A percentile compares a stretch with the other conserved stretches of the same genome.
Conservation (phyloP, 2,329 filamentous ascomycete genomes). For the Drechslerella stenobrocha region DNA sequence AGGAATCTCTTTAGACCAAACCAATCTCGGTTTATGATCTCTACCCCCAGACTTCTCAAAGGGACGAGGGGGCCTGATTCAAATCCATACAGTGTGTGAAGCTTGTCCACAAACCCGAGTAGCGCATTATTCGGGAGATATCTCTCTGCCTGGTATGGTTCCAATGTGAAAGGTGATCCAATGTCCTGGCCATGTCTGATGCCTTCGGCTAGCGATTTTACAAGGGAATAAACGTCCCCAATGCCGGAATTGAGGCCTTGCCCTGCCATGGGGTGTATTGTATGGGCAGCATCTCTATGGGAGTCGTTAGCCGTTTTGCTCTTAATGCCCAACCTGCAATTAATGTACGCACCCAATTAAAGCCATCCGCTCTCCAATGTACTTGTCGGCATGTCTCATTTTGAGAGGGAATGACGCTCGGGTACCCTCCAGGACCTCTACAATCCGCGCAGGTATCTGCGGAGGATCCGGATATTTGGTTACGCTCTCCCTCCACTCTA, state of each 20-base stretch:
- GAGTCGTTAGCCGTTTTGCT: neutral
- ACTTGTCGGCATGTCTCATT: slow-evolving; percentile 90
- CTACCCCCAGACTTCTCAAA: slow-evolving; percentile 59
- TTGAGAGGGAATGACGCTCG: slow-evolving; percentile 89
- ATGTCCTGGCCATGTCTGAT: slow-evolving; percentile 85
- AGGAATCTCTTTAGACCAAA: slow-evolving; percentile 77
- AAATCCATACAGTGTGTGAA: slow-evolving; percentile 89
- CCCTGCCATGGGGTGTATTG: slow-evolving; percentile 88
- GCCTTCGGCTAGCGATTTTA: slow-evolving; percentile 72
- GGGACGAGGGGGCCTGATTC: slow-evolving; percentile 77
- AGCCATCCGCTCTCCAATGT: slow-evolving; percentile 85
- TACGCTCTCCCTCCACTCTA: slow-evolving; percentile 70
- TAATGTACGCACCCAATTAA: slow-evolving; percentile 70
- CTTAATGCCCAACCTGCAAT: neutral
- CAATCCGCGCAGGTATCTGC: slow-evolving; percentile 67
- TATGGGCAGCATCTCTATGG: slow-evolving; percentile 81
- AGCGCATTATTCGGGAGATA: slow-evolving; percentile 81
- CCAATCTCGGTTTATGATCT: slow-evolving; percentile 57
- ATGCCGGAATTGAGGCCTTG: slow-evolving; percentile 94
- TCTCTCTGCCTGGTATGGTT: slow-evolving; percentile 77
- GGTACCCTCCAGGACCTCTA: slow-evolving; percentile 73
- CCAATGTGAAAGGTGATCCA: slow-evolving; percentile 70
- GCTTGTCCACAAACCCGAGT: slow-evolving; percentile 79
- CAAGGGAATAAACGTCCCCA: slow-evolving; percentile 80
- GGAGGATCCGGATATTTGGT: slow-evolving; percentile 61